A percentile compares a stretch with the other conserved stretches of the same genome.
phyloP scores from a whole-genome alignment of 2,329 filamentous ascomycete species.

The Pseudocercospora cruenta region DNA sequence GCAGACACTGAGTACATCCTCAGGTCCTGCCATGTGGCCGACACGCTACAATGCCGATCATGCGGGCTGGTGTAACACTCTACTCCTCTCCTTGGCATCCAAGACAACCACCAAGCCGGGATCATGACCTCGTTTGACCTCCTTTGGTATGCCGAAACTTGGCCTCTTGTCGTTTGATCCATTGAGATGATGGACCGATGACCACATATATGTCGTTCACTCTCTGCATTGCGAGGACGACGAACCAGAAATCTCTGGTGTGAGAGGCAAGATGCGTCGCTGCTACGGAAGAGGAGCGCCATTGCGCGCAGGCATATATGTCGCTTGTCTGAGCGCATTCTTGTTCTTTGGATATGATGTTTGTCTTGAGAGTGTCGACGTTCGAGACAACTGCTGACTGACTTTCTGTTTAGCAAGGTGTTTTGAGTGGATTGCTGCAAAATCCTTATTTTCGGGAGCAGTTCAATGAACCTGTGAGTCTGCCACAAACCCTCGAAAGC shows the following conservation, averaged over 20 bases:
- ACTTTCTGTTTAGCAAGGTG: conserved; percentile 18
- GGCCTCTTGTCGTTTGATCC: conserved; percentile 11
- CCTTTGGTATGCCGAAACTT: conserved; percentile 16
- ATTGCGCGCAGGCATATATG: conserved; percentile 25
- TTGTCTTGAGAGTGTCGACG: background rate
- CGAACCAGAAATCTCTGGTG: too few species aligned
- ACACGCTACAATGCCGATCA: conserved; percentile 9
- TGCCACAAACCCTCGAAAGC: conserved; percentile 18
- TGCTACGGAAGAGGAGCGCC: conserved; percentile 28
- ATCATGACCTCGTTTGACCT: background rate
- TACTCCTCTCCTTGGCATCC: conserved; percentile 19
- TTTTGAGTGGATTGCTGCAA: conserved; percentile 27
- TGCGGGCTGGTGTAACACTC: background rate
- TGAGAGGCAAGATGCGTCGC: conserved; percentile 17
- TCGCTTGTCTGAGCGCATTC: conserved; percentile 27
- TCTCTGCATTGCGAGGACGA: too few species aligned
- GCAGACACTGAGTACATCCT: background rate
- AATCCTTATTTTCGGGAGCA: conserved; percentile 28
- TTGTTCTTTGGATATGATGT: conserved; percentile 26
- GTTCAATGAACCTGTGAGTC: conserved; percentile 24
- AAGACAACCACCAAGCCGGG: conserved; percentile 11
- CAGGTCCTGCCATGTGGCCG: background rate
- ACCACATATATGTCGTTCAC: background rate
- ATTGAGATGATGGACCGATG: background rate
- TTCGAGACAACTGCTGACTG: background rate